Evolutionary conservation across 1,284 basidiomycete species (phyloP), one percentile per base, ranked within the genome.

Genomic region (Hemileccinum hortonii): DNA sequence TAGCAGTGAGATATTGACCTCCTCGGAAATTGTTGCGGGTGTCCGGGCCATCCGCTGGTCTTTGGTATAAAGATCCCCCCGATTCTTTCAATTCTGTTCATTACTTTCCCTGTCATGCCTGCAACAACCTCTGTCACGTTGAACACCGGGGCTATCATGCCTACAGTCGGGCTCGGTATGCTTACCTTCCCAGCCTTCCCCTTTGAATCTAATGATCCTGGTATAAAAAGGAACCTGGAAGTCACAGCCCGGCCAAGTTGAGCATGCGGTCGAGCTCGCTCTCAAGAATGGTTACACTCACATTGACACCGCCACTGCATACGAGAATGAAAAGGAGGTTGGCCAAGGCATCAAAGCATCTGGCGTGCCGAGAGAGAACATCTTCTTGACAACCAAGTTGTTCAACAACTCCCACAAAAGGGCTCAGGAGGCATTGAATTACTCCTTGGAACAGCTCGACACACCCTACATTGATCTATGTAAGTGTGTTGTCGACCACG

Each of bases 341-440:
- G 92, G 91, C 21, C 64, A 84, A 55, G 92, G 90, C 35, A 87
- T 94, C 77, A 82, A 82, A 67, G 78, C 73, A 32, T 86, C 83
- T n/a, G 83, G 84, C 39, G 80, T 90, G 14, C 74, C 81, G 10
- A 79, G 87, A 53, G 74, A 76, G 50, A 70, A 80, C 37, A 76
- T 91, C 75, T 72, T 90, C 75, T 71, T 91, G 46, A 90, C 87
- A 48, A 87, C 84, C 50, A 90, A 91, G 67, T 78, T 19, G 70
- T 29, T 29, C 29, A 29, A 29, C 29, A 6, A 29, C 29, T 29
- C 29, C 29, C 29, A 29, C 3, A 29, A 29, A 12, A 10, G 29
- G 10, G 29, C 29, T 11, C 29, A 29, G 29, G 29, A 29, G 5
- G 29, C 29, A 29, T 29, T 29, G 29, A 29, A 29, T 29, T 29